Percentiles rank a stretch among this genome's conserved stretches.
phyloP scores from a whole-genome alignment of 176 grass and related monocot genomes.

The Leersia perrieri region DNA sequence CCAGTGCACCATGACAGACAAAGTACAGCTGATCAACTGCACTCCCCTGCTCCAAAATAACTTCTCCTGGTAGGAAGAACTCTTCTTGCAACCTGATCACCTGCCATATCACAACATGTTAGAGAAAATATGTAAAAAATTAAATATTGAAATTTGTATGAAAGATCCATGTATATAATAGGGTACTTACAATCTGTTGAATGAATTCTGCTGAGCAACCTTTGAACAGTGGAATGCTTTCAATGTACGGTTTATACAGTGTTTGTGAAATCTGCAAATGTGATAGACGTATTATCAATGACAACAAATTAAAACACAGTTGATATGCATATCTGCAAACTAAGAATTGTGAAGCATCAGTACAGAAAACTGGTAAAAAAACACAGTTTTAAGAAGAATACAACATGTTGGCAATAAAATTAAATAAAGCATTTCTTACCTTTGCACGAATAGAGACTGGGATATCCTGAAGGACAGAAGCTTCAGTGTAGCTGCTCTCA shows the following conservation, averaged over 20 bases:
- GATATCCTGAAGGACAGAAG: constrained; percentile 88
- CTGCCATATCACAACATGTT: constrained; percentile 34
- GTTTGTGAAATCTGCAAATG: constrained; percentile 85
- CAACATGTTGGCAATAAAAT: not conserved
- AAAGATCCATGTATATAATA: not conserved
- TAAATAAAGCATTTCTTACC: constrained; percentile 30
- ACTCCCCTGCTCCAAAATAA: constrained; percentile 89
- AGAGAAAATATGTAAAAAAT: not conserved
- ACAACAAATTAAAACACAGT: constrained; percentile 4
- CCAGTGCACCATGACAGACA: constrained; percentile 78
- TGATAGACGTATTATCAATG: not conserved
- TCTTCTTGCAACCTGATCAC: constrained; percentile 93
- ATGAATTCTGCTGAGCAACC: constrained; percentile 95
- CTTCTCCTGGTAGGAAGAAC: constrained; percentile 89
- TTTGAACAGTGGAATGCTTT: constrained; percentile 76
- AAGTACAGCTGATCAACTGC: constrained; percentile 95
- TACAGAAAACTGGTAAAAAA: not conserved
- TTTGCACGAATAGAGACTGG: constrained; percentile 90
- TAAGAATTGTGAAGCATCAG: not conserved
- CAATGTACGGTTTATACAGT: constrained; percentile 70
- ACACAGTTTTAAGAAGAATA: not conserved
- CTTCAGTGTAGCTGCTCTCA: constrained; percentile 92
- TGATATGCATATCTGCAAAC: not conserved
- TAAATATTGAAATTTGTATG: not conserved
- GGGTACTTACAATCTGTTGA: constrained; percentile 83